These are phyloP conservation scores for Laguncularia racemosa DNA, from an alignment of 345 rosid species.

Conservation along the genomic window DNA sequence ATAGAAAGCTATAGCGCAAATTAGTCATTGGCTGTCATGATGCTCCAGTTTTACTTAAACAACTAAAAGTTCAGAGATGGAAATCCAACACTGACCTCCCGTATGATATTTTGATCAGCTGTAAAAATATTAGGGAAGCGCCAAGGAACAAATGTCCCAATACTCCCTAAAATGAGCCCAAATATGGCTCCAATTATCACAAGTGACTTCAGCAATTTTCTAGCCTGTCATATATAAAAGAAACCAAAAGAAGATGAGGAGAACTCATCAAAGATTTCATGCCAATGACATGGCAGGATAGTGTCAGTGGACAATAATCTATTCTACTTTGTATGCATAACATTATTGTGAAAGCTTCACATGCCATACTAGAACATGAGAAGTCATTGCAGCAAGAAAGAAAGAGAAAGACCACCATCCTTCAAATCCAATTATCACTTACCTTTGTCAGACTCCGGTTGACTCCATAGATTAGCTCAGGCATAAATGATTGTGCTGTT, in stretches of 20 bases:
- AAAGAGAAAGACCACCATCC: not conserved
- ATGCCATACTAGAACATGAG: not conserved
- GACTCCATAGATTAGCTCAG: constrained; percentile 37
- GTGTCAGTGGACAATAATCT: no score
- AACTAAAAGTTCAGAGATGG: not conserved
- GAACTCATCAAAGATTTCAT: no score
- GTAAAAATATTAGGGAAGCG: constrained; percentile 41
- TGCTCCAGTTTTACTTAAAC: not conserved
- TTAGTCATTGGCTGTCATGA: no score
- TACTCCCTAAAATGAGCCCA: constrained; percentile 26
- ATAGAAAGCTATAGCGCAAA: no score
- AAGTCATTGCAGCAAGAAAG: not conserved
- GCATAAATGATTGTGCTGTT: constrained; percentile 57
- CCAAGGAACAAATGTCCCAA: constrained; percentile 43
- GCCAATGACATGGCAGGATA: no score
- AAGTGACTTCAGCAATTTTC: constrained; percentile 39
- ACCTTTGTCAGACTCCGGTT: constrained; percentile 35
- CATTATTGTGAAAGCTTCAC: no score
- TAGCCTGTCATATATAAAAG: constrained; percentile 30
- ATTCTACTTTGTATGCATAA: no score
- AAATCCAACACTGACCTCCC: constrained; percentile 25
- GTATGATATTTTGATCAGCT: constrained; percentile 28
- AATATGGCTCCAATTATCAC: constrained; percentile 30
- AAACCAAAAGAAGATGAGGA: not conserved
- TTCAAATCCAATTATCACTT: constrained; percentile 1